These are phyloP conservation scores for Adansonia gregorii DNA, from an alignment of 441 rosid genomes.

Conservation along the genomic window DNA sequence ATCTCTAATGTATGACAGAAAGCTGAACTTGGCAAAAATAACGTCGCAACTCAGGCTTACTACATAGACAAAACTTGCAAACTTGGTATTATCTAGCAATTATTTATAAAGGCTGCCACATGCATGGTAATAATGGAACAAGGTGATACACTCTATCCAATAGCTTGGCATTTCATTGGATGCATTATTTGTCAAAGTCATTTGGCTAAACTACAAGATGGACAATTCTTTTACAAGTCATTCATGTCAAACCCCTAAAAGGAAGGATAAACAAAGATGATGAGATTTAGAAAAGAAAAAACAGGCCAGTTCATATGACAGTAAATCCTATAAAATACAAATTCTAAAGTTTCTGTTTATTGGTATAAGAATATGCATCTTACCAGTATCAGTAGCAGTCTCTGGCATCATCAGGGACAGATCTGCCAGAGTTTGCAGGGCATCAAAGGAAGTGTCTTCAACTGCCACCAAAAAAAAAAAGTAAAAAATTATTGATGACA, in stretches of 20 bases:
- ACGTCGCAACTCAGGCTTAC: background rate
- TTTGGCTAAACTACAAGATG: constrained; percentile 4
- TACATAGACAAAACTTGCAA: constrained; percentile 10
- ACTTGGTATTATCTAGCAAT: background rate
- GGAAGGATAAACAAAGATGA: background rate
- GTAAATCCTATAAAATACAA: background rate
- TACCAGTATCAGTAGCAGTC: constrained; percentile 77
- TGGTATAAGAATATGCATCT: constrained; percentile 35
- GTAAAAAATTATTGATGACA: constrained; percentile 21
- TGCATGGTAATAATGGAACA: background rate
- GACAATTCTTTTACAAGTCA: background rate
- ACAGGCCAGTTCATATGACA: background rate
- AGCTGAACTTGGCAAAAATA: background rate
- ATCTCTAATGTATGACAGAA: background rate
- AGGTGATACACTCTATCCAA: background rate
- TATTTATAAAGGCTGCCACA: constrained; percentile 5
- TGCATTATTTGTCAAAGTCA: background rate
- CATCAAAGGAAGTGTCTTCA: constrained; percentile 65
- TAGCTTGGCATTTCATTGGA: background rate
- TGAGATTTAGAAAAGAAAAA: constrained; percentile 3
- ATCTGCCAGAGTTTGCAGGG: constrained; percentile 79
- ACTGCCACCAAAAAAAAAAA: constrained; percentile 37
- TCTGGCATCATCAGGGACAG: constrained; percentile 91
- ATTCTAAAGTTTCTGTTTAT: constrained; percentile 20
- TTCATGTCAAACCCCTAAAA: background rate